phyloP scores from a whole-genome alignment of 2,329 filamentous ascomycete genomes.

The Dactylonectria macrodidyma region DNA sequence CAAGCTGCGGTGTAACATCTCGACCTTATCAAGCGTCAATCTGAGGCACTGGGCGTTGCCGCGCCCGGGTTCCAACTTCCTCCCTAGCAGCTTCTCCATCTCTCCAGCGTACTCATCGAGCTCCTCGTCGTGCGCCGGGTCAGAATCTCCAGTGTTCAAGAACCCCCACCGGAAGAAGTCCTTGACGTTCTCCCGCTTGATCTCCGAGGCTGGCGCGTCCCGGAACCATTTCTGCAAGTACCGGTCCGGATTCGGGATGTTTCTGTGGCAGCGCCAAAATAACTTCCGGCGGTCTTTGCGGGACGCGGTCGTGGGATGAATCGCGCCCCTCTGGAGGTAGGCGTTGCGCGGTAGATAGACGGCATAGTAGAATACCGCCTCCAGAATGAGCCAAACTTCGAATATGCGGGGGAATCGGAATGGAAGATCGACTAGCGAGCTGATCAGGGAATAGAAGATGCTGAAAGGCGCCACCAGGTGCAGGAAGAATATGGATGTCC shows the following conservation, averaged over 20 bases:
- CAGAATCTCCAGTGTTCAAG: conserved; percentile 44
- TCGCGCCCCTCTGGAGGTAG: conserved; percentile 66
- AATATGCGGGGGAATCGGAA: conserved; percentile 51
- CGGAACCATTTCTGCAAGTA: conserved; percentile 73
- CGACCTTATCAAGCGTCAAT: no score
- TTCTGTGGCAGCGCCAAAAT: conserved; percentile 65
- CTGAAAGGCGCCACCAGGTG: conserved; percentile 62
- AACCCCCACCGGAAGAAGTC: conserved; percentile 75
- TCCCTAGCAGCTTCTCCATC: no score
- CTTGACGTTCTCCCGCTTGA: conserved; percentile 72
- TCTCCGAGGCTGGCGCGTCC: conserved; percentile 65
- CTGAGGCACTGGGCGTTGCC: no score
- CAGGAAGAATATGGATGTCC: conserved; percentile 45
- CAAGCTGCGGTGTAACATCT: conserved; percentile 61
- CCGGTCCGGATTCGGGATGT: conserved; percentile 65
- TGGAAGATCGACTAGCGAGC: conserved; percentile 40
- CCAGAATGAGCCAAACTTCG: conserved; percentile 62
- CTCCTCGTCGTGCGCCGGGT: no score
- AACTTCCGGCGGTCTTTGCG: conserved; percentile 63
- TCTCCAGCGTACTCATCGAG: no score
- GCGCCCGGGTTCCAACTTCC: no score
- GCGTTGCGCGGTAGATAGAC: conserved; percentile 66
- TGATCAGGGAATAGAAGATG: conserved; percentile 60
- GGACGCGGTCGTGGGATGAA: conserved; percentile 61
- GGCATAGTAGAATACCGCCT: conserved; percentile 68